A percentile compares a stretch with the other conserved stretches of the same genome.
phyloP scores from a whole-genome alignment of 257 asterid species.

The Datura wrightii region DNA sequence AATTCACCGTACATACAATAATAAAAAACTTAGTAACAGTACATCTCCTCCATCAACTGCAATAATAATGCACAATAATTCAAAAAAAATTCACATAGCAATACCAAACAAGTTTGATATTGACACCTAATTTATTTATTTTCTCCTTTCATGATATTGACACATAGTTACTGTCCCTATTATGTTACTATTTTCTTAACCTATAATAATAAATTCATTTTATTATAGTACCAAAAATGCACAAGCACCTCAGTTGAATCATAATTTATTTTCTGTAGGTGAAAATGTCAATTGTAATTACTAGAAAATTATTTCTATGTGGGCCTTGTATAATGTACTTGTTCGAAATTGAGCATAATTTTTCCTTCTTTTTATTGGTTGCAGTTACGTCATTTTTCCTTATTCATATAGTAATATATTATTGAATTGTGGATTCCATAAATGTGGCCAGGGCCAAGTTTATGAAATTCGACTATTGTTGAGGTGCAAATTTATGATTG shows the following conservation, averaged over 20 bases:
- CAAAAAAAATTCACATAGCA: neutral
- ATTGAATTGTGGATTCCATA: neutral
- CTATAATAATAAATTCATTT: neutral
- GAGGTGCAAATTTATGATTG: slow-evolving; percentile 7
- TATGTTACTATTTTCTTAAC: neutral
- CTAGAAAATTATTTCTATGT: slow-evolving; percentile 12
- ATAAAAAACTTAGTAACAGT: neutral
- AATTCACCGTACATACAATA: slow-evolving; percentile 4
- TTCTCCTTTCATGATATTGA: slow-evolving; percentile 2
- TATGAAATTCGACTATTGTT: neutral
- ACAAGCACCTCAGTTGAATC: neutral
- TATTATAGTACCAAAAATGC: slow-evolving; percentile 11
- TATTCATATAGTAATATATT: neutral
- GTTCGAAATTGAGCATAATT: neutral
- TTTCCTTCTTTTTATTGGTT: too few species aligned
- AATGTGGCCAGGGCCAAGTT: neutral
- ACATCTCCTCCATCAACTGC: slow-evolving; percentile 5
- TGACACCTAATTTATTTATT: neutral
- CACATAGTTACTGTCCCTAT: neutral
- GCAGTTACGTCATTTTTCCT: neutral
- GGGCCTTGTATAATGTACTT: neutral
- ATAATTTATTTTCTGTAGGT: too few species aligned
- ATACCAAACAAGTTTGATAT: neutral
- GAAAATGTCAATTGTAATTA: neutral
- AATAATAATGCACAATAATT: neutral